Evolutionary conservation across 2,329 filamentous ascomycete genomes (phyloP), one percentile per base, ranked within the genome.

Genomic region (Ophiobolus disseminans): DNA sequence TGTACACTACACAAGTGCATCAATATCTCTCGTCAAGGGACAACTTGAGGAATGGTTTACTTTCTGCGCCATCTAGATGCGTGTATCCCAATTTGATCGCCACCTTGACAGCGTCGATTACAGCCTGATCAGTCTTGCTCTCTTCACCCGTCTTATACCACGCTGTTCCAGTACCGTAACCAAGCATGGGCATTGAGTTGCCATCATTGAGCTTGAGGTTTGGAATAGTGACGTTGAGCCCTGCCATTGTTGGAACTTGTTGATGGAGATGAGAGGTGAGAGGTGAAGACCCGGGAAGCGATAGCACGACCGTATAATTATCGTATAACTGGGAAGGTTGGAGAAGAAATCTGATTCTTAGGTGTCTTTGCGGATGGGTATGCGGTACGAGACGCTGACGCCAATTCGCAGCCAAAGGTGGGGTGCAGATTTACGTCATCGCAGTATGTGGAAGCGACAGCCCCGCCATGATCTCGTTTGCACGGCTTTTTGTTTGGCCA

Each of bases 11-110:
- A 37, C 7, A n/a, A 8, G 14, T 1, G 2, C 16, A 37, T 57
- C 25, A 56, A 38, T 2, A 6, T 31, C 19, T 5, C 10, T 28
- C 6, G 4, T 16, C 14, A 5, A 21, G 8, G 8, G 30, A 14
- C n/a, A 13, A 9, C 2, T 9, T 7, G 14, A 3, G 10, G 2
- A 19, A 45, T 23, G 23, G 9, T 73, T 48, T 67, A 86, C 86
- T 75, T 76, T 92, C 86, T 16, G 89, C 89, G 34, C 88, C 84
- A 69, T 93, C 89, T 3, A 92, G 78, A 64, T 92, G 88, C 48
- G 80, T 79, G 70, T 86, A 91, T 19, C 87, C 88, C n/a, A 83
- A 72, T 45, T 82, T 80, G 61, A 91, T 86, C 23, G 89, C 88
- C 55, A 75, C 80, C 47, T 87, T 82, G 35, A 81, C 76, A 1